Conservation (phyloP, 441 rosid genomes). For the Eruca vesicaria region DNA sequence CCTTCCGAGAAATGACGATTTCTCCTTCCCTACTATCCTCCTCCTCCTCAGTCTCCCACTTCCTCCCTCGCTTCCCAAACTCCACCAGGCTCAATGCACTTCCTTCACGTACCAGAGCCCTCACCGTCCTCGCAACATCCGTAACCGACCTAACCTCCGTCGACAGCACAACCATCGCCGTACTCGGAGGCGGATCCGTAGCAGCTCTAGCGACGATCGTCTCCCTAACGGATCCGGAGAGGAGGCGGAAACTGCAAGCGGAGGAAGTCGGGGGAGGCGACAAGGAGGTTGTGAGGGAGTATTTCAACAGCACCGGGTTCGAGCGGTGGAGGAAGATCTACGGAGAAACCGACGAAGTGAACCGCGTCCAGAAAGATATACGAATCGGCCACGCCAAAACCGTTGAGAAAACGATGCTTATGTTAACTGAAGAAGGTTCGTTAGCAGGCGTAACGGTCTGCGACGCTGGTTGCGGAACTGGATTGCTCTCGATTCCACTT, state of each 20-base stretch:
- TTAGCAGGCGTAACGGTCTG: constrained; percentile 76
- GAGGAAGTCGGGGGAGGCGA: constrained; percentile 92
- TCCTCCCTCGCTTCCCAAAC: constrained; percentile 36
- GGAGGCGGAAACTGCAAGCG: constrained; percentile 74
- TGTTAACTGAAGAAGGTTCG: constrained; percentile 72
- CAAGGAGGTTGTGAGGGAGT: constrained; percentile 88
- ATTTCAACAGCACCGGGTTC: constrained; percentile 79
- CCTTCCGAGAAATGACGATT: constrained; percentile 49
- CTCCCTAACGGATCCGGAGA: constrained; percentile 77
- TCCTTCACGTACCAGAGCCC: constrained; percentile 20
- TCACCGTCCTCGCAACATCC: constrained; percentile 42
- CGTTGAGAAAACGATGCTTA: constrained; percentile 66
- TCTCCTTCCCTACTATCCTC: constrained; percentile 53
- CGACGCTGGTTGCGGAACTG: constrained; percentile 90
- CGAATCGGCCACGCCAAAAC: constrained; percentile 82
- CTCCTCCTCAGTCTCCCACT: constrained; percentile 32
- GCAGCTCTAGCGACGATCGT: constrained; percentile 80
- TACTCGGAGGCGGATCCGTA: constrained; percentile 77
- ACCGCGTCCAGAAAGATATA: constrained; percentile 74
- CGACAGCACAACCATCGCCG: constrained; percentile 62
- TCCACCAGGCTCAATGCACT: constrained; percentile 23
- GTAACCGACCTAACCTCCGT: constrained; percentile 44
- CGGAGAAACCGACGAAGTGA: constrained; percentile 83
- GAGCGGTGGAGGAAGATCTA: constrained; percentile 91
- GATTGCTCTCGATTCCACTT: constrained; percentile 68